A percentile compares a stretch with the other conserved stretches of the same genome.
phyloP scores from a whole-genome alignment of 2,329 filamentous ascomycete genomes.

The Ophiosphaerella korrae region DNA sequence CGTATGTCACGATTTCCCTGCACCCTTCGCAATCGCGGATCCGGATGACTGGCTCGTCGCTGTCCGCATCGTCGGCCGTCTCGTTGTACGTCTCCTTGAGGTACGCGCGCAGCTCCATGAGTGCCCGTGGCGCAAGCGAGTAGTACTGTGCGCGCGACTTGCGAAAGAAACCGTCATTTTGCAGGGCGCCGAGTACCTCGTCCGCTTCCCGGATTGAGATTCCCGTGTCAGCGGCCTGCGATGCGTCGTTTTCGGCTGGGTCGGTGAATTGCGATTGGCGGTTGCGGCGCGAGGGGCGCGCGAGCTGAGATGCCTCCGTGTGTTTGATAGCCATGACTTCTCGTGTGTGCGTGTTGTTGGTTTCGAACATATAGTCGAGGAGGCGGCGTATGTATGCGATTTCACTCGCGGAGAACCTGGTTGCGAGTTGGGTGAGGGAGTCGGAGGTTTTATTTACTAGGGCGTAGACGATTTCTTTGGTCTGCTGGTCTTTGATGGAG shows the following conservation, averaged over 20 bases:
- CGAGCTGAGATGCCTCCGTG: constrained; percentile 77
- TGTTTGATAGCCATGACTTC: constrained; percentile 83
- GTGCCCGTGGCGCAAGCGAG: constrained; percentile 72
- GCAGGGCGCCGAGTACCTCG: constrained; percentile 68
- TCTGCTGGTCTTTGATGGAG: constrained; percentile 69
- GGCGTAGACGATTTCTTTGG: constrained; percentile 72
- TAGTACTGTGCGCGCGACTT: constrained; percentile 74
- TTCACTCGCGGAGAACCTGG: constrained; percentile 78
- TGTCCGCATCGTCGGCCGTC: constrained; percentile 58
- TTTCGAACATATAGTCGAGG: constrained; percentile 90
- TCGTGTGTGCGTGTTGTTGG: constrained; percentile 76
- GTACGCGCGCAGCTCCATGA: constrained; percentile 86
- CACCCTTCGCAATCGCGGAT: constrained; percentile 91
- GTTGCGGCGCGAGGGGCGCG: constrained; percentile 46
- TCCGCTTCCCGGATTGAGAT: constrained; percentile 82
- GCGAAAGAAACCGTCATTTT: constrained; percentile 84
- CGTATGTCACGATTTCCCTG: constrained; percentile 82
- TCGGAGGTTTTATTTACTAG: constrained; percentile 90
- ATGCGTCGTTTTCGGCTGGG: constrained; percentile 32
- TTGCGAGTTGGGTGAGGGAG: constrained; percentile 83
- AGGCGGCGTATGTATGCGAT: constrained; percentile 87
- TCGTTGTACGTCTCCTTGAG: constrained; percentile 91
- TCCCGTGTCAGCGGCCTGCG: constrained; percentile 51
- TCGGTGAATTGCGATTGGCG: constrained; percentile 35
- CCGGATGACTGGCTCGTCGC: constrained; percentile 57